Conservation (phyloP, 768 basidiomycete species). For the Hericium alpestre region DNA sequence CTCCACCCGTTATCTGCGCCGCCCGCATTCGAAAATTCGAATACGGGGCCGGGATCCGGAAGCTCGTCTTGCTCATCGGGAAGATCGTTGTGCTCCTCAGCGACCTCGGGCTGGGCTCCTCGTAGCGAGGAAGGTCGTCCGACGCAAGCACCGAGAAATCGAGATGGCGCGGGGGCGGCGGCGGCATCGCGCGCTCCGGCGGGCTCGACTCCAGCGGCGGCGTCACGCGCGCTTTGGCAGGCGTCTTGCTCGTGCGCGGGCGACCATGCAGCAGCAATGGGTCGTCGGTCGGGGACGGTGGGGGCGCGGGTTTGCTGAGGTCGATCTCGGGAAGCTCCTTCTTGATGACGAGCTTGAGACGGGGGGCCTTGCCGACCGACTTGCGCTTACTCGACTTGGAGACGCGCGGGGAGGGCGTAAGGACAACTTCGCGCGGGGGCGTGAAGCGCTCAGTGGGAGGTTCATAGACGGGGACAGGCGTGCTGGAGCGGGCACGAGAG, state of each 20-base stretch:
- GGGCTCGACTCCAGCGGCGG: constrained; percentile 26
- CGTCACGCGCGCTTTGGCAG: constrained; percentile 26
- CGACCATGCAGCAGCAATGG: constrained; percentile 53
- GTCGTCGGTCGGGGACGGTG: constrained; percentile 68
- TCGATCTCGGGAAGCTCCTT: constrained; percentile 58
- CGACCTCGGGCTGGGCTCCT: no score
- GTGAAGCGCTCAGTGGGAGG: constrained; percentile 61
- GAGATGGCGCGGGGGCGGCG: constrained; percentile 6
- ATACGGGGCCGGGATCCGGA: constrained; percentile 9
- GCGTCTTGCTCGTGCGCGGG: constrained; percentile 17
- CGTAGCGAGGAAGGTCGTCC: constrained; percentile 3
- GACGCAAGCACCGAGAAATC: constrained; percentile 7
- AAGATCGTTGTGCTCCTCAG: no score
- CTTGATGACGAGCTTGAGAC: constrained; percentile 31
- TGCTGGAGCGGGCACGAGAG: constrained; percentile 32
- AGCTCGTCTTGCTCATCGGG: constrained; percentile 3
- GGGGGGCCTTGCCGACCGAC: constrained; percentile 6
- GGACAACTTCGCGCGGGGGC: constrained; percentile 52
- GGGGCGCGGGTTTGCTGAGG: constrained; percentile 46
- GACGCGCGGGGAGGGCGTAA: constrained; percentile 27
- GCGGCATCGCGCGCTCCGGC: neutral
- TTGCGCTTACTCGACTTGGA: constrained; percentile 32
- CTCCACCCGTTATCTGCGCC: neutral
- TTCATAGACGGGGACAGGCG: constrained; percentile 50
- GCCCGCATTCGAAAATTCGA: constrained; percentile 12